These are phyloP conservation scores for Usnea hakonensis DNA, from an alignment of 495 filamentous ascomycete species.

Conservation along the genomic window DNA sequence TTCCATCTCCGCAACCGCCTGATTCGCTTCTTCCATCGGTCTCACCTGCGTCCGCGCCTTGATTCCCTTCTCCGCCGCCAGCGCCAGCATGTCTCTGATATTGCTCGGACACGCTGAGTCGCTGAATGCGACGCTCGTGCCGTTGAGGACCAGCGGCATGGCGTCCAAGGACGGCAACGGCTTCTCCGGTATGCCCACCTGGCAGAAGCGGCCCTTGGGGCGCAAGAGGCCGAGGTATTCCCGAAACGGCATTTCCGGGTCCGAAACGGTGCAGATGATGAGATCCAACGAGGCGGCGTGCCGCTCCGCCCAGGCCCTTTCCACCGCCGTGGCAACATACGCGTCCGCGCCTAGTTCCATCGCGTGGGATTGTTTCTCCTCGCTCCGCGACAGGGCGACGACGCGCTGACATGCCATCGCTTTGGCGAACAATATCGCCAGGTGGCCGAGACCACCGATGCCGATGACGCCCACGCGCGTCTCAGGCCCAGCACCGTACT, in stretches of 20 bases:
- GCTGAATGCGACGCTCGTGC: conserved; percentile 62
- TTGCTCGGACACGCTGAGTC: conserved; percentile 65
- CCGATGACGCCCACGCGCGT: conserved; percentile 75
- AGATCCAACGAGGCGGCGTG: conserved; percentile 59
- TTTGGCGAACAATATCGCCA: conserved; percentile 49
- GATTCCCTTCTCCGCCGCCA: conserved; percentile 68
- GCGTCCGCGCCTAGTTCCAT: conserved; percentile 47
- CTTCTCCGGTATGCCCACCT: conserved; percentile 68
- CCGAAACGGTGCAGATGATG: conserved; percentile 71
- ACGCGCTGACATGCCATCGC: conserved; percentile 69
- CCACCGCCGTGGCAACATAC: conserved; percentile 75
- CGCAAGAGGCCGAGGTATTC: conserved; percentile 62
- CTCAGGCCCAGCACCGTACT: conserved; percentile 64
- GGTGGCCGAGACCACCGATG: conserved; percentile 69
- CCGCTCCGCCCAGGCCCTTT: conserved; percentile 59
- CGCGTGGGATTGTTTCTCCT: conserved; percentile 60
- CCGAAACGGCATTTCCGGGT: conserved; percentile 62
- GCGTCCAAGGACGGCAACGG: conserved; percentile 52
- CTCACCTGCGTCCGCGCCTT: conserved; percentile 63
- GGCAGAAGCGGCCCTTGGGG: conserved; percentile 64
- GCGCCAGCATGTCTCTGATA: conserved; percentile 68
- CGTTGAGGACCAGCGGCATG: conserved; percentile 60
- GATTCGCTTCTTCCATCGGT: conserved; percentile 64
- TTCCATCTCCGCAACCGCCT: conserved; percentile 58
- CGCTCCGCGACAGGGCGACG: conserved; percentile 64